Percentiles rank a stretch among this genome's conserved stretches.
Evolutionary conservation across 2,329 filamentous ascomycete genomes (phyloP).

Genomic region (Curvularia verruculosa): DNA sequence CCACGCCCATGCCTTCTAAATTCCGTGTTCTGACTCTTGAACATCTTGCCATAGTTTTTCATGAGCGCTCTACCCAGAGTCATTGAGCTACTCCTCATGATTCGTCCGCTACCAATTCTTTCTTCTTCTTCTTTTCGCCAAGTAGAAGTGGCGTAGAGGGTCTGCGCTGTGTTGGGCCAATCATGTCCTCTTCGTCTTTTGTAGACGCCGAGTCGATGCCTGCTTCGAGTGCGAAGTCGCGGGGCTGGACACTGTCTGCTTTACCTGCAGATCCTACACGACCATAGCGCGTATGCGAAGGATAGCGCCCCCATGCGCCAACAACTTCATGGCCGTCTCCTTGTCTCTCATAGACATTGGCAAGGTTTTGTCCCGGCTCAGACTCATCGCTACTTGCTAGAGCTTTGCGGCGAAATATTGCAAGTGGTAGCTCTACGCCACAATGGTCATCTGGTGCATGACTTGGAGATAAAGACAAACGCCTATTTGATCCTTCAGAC

Average conservation of each 20-base stretch:
- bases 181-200: conserved; percentile 29
- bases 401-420: conserved; percentile 29
- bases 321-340: conserved; percentile 33
- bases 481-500: conserved; percentile 9
- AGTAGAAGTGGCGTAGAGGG: conserved; percentile 26
- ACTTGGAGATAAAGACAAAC: conserved; percentile 16
- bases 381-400: conserved; percentile 16
- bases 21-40: conserved; percentile 49
- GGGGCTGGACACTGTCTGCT: conserved; percentile 48
- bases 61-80: conserved; percentile 50
- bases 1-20: conserved; percentile 51
- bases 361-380: conserved; percentile 17
- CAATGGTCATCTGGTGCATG: conserved; percentile 1
- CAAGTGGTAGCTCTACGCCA: background rate
- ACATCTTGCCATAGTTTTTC: conserved; percentile 54
- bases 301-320: conserved; percentile 55
- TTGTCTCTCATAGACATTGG: conserved; percentile 35
- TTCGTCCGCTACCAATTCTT: conserved; percentile 70
- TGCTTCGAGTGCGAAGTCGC: conserved; percentile 52
- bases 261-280: conserved; percentile 50
- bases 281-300: conserved; percentile 53
- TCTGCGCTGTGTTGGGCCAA: conserved; percentile 35
- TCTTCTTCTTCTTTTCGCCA: conserved; percentile 48
- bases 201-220: conserved; percentile 34
- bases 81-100: conserved; percentile 62